A percentile compares a stretch with the other conserved stretches of the same genome.
Evolutionary conservation across 768 basidiomycete species (phyloP).

Genomic region (Lyophyllum semitale): DNA sequence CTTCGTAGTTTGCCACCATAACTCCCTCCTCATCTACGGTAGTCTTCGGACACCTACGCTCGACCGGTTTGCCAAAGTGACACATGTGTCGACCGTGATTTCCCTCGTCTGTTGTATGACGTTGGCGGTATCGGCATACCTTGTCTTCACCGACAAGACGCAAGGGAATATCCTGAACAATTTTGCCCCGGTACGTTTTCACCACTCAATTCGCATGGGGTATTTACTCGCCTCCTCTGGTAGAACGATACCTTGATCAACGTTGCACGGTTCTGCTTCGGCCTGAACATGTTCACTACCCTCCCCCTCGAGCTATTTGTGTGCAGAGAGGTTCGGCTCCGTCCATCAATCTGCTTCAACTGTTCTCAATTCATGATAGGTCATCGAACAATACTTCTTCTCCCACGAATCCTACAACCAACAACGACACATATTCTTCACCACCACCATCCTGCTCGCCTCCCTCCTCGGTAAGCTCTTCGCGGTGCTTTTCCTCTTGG

Average conservation of each 20-base stretch:
- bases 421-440: slow-evolving; percentile 89
- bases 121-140: slow-evolving; percentile 83
- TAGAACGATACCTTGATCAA: slow-evolving; percentile 90
- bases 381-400: slow-evolving; percentile 96
- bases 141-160: slow-evolving; percentile 89
- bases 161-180: slow-evolving; percentile 98
- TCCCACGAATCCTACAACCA: slow-evolving; percentile 80
- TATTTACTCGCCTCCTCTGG: background rate
- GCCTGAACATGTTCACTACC: slow-evolving; percentile 97
- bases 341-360: no score
- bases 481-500: background rate
- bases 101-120: slow-evolving; percentile 84
- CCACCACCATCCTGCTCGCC: slow-evolving; percentile 76
- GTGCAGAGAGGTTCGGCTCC: slow-evolving; percentile 77
- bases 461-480: slow-evolving; percentile 74
- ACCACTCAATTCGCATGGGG: background rate
- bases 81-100: slow-evolving; percentile 85
- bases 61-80: slow-evolving; percentile 90
- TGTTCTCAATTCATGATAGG: slow-evolving; percentile 42
- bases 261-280: slow-evolving; percentile 91
- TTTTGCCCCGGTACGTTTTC: slow-evolving; percentile 67
- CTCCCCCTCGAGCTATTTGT: slow-evolving; percentile 96
- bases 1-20: slow-evolving; percentile 86
- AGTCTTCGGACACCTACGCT: slow-evolving; percentile 90
- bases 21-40: slow-evolving; percentile 95